phyloP scores from a whole-genome alignment of 2,329 filamentous ascomycete species.

The Colletotrichum sp. region DNA sequence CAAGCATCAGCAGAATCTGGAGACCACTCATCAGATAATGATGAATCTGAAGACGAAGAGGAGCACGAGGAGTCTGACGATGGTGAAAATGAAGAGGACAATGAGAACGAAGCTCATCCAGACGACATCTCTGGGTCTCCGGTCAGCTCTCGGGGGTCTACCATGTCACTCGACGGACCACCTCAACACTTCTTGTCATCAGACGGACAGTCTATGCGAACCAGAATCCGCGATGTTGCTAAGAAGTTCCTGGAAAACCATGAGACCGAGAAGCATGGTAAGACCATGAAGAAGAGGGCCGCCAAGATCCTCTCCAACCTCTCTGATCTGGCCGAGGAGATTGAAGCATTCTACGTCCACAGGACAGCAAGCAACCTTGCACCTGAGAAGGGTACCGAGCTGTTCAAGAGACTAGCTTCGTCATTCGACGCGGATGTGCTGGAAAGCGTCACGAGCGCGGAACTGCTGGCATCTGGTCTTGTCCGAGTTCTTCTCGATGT shows the following conservation, averaged over 20 bases:
- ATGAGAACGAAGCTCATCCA: conserved; percentile 39
- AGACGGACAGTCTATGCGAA: conserved; percentile 64
- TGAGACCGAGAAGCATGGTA: conserved; percentile 75
- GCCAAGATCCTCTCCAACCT: conserved; percentile 76
- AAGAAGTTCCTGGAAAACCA: conserved; percentile 85
- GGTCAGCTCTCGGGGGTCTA: conserved; percentile 69
- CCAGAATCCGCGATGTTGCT: conserved; percentile 77
- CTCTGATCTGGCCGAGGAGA: conserved; percentile 72
- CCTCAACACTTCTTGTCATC: conserved; percentile 52
- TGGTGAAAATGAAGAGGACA: conserved; percentile 57
- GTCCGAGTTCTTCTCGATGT: conserved; percentile 84
- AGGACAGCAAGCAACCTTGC: conserved; percentile 51
- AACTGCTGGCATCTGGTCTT: conserved; percentile 88
- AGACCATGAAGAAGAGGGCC: conserved; percentile 80
- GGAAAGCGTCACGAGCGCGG: conserved; percentile 94
- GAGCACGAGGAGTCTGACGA: conserved; percentile 57
- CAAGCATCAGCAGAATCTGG: conserved; percentile 21
- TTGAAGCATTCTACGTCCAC: conserved; percentile 73
- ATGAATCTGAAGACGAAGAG: conserved; percentile 54
- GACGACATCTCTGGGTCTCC: conserved; percentile 72
- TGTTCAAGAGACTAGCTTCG: conserved; percentile 78
- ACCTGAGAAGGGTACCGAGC: conserved; percentile 58
- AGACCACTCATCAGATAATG: conserved; percentile 44
- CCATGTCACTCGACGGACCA: conserved; percentile 66
- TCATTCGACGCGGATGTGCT: conserved; percentile 90